Base-by-base conservation (phyloP, 805 yeast species). In the Wickerhamomyces silvicola region DNA sequence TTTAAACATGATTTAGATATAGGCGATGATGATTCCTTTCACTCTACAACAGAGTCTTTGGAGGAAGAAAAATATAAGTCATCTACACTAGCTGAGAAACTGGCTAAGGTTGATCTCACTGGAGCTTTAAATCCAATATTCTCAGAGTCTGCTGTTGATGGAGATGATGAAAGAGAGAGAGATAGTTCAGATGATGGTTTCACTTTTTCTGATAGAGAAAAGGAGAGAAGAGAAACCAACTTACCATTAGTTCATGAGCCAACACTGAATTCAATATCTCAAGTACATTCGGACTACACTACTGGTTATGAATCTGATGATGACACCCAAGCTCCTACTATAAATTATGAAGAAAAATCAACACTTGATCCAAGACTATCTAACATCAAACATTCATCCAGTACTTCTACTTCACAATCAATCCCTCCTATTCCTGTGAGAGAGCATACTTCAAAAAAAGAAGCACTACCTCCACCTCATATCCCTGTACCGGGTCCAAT, bases 271-370 rank as follows among this genome's bases (percentile, higher is more conserved):
- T 14, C 30, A 7, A 12, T 26, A 15, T 5, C 21, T 15, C 45
- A 45, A 22, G 46, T 41, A 24, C 43, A 48, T 10, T 53, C 52
- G 13, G 52, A 48, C 17, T 61, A 61, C 35, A 62, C 61, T 8
- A 71, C 84, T 2, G 86, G 86, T 0, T 78, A 78, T 46, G 85
- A 81, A 35, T 85, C 85, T 0, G 87, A 81, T 48, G 82, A 73
- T 29, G 78, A 70, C 35, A 59, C 64, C 0, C 57, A 54, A 24
- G 10, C 21, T 13, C 17, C 17, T 12, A 10, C 13, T 10, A 17
- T 23, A 12, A 18, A 19, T 7, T 7, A n/a, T 10, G 23, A 22
- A 11, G 29, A 24, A 1, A 14, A 22, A 9, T 28, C 33, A 6
- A 26, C 35, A 27, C 22, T 24, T 13, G 9, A 6, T 12, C 27